Conservation (phyloP, 257 asterid species). For the Misopates orontium region DNA sequence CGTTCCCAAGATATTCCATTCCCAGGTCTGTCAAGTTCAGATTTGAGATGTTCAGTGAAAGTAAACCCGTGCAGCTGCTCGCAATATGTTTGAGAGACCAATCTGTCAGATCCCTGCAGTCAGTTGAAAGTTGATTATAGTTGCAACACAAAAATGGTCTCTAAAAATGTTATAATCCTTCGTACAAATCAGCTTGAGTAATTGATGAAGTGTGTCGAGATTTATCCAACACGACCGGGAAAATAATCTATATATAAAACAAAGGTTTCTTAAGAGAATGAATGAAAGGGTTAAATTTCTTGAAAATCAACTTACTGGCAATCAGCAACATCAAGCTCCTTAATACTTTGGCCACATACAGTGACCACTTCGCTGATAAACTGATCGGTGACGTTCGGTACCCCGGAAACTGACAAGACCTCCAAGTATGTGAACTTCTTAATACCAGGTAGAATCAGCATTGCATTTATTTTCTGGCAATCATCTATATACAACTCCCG, state of each 20-base stretch:
- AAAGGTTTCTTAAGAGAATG: too few species aligned
- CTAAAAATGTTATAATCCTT: too few species aligned
- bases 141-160: background rate
- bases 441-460: slow-evolving; percentile 50
- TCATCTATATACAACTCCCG: slow-evolving; percentile 71
- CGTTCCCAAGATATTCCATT: slow-evolving; percentile 68
- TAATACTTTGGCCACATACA: slow-evolving; percentile 50
- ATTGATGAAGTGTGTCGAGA: too few species aligned
- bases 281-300: slow-evolving; percentile 8
- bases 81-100: slow-evolving; percentile 59
- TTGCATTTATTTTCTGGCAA: slow-evolving; percentile 60
- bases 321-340: slow-evolving; percentile 70
- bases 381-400: slow-evolving; percentile 50
- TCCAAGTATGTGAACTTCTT: slow-evolving; percentile 57
- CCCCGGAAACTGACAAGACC: slow-evolving; percentile 75
- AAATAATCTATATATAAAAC: too few species aligned
- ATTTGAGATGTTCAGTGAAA: slow-evolving; percentile 65
- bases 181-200: too few species aligned
- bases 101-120: slow-evolving; percentile 70
- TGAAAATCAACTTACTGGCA: slow-evolving; percentile 62
- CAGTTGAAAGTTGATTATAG: slow-evolving; percentile 17
- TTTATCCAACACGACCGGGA: too few species aligned
- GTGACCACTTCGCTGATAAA: slow-evolving; percentile 44
- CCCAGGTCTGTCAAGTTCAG: slow-evolving; percentile 66
- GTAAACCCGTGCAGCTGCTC: slow-evolving; percentile 50